Evolutionary conservation across 2,329 filamentous ascomycete species (phyloP).

Genomic region (Graphilbum ipis-grandicollis): DNA sequence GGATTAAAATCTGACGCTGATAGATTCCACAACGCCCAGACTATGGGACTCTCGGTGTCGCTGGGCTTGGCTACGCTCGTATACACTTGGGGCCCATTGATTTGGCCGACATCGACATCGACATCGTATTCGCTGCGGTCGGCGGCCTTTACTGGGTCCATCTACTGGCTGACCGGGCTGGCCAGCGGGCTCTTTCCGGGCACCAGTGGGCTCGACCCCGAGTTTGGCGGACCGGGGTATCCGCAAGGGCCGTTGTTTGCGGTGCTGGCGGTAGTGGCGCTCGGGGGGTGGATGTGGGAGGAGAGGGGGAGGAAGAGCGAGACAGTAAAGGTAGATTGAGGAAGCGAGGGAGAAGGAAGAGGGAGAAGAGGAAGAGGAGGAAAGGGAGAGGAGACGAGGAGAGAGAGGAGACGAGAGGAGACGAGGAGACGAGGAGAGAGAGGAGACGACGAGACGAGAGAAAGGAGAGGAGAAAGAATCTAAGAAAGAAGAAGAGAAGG

Average conservation of each 20-base stretch:
- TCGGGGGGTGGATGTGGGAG: slow-evolving; percentile 3
- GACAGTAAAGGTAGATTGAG: background rate
- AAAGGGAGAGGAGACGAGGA: too few relatives aligned
- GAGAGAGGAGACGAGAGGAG: too few relatives aligned
- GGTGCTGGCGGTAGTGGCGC: slow-evolving; percentile 9
- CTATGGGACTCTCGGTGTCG: slow-evolving; percentile 20
- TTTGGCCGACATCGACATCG: too few relatives aligned
- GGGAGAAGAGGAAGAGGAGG: too few relatives aligned
- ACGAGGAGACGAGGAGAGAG: too few relatives aligned
- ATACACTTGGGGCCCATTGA: slow-evolving; percentile 20
- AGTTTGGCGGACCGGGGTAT: slow-evolving; percentile 24
- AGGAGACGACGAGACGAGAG: too few relatives aligned
- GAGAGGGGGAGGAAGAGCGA: background rate
- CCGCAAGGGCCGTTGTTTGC: slow-evolving; percentile 19
- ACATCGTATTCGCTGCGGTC: slow-evolving; percentile 11
- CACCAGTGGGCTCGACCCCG: slow-evolving; percentile 22
- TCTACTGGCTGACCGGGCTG: slow-evolving; percentile 24
- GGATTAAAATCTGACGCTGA: background rate
- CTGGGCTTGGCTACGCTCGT: slow-evolving; percentile 22
- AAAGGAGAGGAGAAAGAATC: too few relatives aligned
- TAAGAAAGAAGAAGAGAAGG: too few relatives aligned
- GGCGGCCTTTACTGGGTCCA: slow-evolving; percentile 19
- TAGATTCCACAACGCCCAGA: slow-evolving; percentile 25
- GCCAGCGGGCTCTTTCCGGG: slow-evolving; percentile 19
- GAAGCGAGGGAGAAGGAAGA: too few relatives aligned